phyloP scores from a whole-genome alignment of 2,329 filamentous ascomycete genomes.

The Arthroderma uncinatum region DNA sequence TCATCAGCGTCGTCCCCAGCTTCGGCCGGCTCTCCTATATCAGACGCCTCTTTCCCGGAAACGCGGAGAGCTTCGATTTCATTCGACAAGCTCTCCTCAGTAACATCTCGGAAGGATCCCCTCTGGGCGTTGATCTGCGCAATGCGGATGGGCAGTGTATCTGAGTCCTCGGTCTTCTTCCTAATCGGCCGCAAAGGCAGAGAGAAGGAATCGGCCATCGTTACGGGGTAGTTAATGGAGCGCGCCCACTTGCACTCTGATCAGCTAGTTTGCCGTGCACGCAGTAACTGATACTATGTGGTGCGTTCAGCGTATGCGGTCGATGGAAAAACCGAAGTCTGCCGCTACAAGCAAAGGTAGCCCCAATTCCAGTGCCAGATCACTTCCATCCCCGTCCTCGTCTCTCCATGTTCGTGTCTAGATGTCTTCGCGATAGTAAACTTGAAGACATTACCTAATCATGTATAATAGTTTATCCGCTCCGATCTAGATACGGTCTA shows the following conservation, averaged over 20 bases:
- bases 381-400: no score
- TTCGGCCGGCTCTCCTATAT: constrained; percentile 25
- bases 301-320: no score
- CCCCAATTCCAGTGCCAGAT: neutral
- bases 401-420: no score
- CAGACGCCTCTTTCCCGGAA: constrained; percentile 39
- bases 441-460: no score
- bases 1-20: constrained; percentile 30
- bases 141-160: constrained; percentile 61
- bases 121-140: constrained; percentile 65
- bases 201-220: constrained; percentile 34
- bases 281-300: no score
- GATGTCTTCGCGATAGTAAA: no score
- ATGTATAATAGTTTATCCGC: neutral
- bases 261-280: no score
- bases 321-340: no score
- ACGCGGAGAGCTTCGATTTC: constrained; percentile 46
- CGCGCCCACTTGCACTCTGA: no score
- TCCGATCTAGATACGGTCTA: neutral
- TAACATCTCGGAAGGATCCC: constrained; percentile 71
- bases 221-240: constrained; percentile 6
- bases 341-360: neutral
- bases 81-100: constrained; percentile 58
- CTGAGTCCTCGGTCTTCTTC: constrained; percentile 6
- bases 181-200: constrained; percentile 52